Base-by-base conservation (phyloP, 192 early-diverging fungal species). In the Piromyces sp. region DNA sequence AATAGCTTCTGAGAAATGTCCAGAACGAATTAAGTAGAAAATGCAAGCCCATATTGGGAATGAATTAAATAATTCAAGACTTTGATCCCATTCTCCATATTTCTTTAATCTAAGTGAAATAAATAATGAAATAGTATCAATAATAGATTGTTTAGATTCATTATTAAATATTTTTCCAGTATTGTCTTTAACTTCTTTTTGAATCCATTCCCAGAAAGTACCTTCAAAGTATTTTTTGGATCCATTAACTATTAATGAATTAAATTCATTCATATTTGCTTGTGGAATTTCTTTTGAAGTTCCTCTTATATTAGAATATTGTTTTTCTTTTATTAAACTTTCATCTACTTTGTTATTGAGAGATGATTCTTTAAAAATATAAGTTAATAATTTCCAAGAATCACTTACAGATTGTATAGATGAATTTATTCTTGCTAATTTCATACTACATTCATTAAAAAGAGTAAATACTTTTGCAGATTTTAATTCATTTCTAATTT, bases 21-120 rank as follows among this genome's bases (percentile, higher is more conserved):
- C 97, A 79, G 88, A 89, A 37, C 97, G 92, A 30, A 97, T 88
- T 6, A 97, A 86, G 82, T 90, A 91, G 83, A 88, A 99, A 79
- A 98, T 87, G 82, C 95, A 92, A 0, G 94, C 94, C 96, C 97
- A 99, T 30, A 95, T 88, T 0, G 97, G 51, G 51, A 68, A 68
- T 9, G 51, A 68, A 68, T 68, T 11, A 68, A 68, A 68, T 68
- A 68, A 68, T n/a, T 68, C 51, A 68, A 68, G 51, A 68, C 26
- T 68, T n/a, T 68, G 51, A 68, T 68, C 51, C 51, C 51, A 68
- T 68, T 68, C 51, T 26, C 51, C 51, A 68, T 68, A 68, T 68
- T 68, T 68, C 11, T 68, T 68, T n/a, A 68, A 68, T 68, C 51
- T 68, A 68, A 68, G 26, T 1, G 51, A 68, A 26, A 68, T 68